phyloP scores from a whole-genome alignment of 2,329 filamentous ascomycete genomes.

The Aspergillus sp. region DNA sequence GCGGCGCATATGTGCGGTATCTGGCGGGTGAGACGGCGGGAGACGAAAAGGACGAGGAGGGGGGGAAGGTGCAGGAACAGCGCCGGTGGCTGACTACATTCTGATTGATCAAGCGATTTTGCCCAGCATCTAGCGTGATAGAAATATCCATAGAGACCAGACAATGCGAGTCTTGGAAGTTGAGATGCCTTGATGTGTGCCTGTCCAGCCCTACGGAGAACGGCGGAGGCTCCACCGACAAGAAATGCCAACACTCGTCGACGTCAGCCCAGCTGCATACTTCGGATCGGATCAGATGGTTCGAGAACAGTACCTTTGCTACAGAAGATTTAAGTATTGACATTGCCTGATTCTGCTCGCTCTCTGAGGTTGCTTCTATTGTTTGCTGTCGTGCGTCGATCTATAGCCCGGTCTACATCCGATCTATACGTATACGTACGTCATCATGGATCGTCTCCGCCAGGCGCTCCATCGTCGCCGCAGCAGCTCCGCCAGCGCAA shows the following conservation, averaged over 20 bases:
- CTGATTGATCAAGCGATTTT: conserved; percentile 6
- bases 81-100: conserved; percentile 35
- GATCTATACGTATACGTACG: not conserved
- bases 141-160: not conserved
- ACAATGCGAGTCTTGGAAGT: not conserved
- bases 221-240: not conserved
- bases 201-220: conserved; percentile 3
- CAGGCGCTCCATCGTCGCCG: conserved; percentile 14
- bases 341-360: too few species aligned
- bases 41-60: conserved; percentile 11
- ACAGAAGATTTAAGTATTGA: too few species aligned
- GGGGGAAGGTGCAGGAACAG: conserved; percentile 31
- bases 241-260: conserved; percentile 16
- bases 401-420: not conserved
- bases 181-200: not conserved
- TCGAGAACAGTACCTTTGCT: too few species aligned
- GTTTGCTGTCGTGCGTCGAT: too few species aligned
- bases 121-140: not conserved
- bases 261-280: conserved; percentile 16
- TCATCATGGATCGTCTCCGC: conserved; percentile 14
- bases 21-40: conserved; percentile 29
- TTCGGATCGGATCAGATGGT: too few species aligned
- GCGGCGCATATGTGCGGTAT: conserved; percentile 58
- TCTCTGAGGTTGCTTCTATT: too few species aligned
- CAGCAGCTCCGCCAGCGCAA: conserved; percentile 9